Percentiles rank a stretch among this genome's conserved stretches.
phyloP scores from a whole-genome alignment of 257 asterid species.

The Penstemon eatonii region DNA sequence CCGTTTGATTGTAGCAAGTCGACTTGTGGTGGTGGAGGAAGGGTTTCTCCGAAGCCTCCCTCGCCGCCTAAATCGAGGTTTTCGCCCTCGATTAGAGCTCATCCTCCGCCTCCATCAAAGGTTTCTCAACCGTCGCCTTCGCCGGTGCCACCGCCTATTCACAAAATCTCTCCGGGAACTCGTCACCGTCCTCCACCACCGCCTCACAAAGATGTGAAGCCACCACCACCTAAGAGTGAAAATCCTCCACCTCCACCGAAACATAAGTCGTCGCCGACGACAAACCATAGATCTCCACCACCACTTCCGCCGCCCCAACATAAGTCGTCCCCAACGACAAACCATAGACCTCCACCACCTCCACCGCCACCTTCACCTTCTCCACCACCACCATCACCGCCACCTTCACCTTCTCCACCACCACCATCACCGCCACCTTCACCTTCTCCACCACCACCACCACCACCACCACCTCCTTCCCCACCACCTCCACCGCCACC shows the following conservation, averaged over 20 bases:
- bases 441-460: constrained; percentile 24
- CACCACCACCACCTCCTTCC: constrained; percentile 16
- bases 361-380: constrained; percentile 31
- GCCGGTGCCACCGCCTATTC: constrained; percentile 34
- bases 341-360: constrained; percentile 27
- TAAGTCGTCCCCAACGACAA: constrained; percentile 28
- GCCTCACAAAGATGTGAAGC: constrained; percentile 14
- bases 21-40: constrained; percentile 35
- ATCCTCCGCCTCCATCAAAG: constrained; percentile 43
- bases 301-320: constrained; percentile 26
- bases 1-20: constrained; percentile 77
- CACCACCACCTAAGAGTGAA: background rate
- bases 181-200: constrained; percentile 32
- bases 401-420: constrained; percentile 35
- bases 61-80: constrained; percentile 54
- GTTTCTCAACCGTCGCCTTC: constrained; percentile 28
- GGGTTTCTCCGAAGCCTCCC: constrained; percentile 33
- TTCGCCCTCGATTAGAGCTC: constrained; percentile 36
- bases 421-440: constrained; percentile 39
- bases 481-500: constrained; percentile 28
- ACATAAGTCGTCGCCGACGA: constrained; percentile 21
- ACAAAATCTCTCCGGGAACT: constrained; percentile 35
- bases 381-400: no score
- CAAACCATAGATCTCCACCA: constrained; percentile 2
- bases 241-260: constrained; percentile 29